Percentiles rank a stretch among this genome's conserved stretches.
Evolutionary conservation across 495 filamentous ascomycete species (phyloP).

Genomic region (Trichoderma virens): DNA sequence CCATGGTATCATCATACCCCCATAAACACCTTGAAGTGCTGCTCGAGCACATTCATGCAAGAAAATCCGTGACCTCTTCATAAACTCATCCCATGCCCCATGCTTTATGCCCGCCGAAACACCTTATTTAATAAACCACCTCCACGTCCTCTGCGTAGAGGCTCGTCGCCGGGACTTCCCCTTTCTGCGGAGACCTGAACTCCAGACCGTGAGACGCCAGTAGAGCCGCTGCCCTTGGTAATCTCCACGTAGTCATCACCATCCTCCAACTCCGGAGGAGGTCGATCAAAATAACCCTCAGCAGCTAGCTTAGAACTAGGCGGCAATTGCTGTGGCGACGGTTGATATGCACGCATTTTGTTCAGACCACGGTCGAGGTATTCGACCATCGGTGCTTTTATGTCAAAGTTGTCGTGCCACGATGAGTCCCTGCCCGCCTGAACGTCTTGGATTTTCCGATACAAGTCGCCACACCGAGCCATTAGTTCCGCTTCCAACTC

Average conservation of each 20-base stretch:
- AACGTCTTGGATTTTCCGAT: background rate
- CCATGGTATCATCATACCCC: background rate
- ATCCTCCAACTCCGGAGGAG: background rate
- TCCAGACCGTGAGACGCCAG: background rate
- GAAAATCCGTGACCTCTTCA: background rate
- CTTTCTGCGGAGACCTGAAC: background rate
- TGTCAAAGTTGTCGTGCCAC: constrained; percentile 12
- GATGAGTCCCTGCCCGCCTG: constrained; percentile 2
- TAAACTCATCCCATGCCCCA: background rate
- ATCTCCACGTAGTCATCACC: constrained; percentile 6
- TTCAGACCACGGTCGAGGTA: constrained; percentile 17
- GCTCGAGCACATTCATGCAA: background rate
- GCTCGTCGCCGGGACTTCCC: constrained; percentile 1
- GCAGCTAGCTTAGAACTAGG: constrained; percentile 8
- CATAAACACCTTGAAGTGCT: background rate
- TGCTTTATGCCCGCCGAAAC: constrained; percentile 4
- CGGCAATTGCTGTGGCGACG: background rate
- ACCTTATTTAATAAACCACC: constrained; percentile 8
- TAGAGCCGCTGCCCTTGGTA: background rate
- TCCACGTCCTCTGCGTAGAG: background rate
- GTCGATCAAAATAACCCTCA: constrained; percentile 7
- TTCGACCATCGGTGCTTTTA: constrained; percentile 18
- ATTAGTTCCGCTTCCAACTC: background rate
- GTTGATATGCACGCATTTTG: constrained; percentile 19
- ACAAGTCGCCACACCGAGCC: constrained; percentile 1